These are phyloP conservation scores for Clonostachys solani DNA, from an alignment of 2,329 filamentous ascomycete genomes.

Conservation along the genomic window DNA sequence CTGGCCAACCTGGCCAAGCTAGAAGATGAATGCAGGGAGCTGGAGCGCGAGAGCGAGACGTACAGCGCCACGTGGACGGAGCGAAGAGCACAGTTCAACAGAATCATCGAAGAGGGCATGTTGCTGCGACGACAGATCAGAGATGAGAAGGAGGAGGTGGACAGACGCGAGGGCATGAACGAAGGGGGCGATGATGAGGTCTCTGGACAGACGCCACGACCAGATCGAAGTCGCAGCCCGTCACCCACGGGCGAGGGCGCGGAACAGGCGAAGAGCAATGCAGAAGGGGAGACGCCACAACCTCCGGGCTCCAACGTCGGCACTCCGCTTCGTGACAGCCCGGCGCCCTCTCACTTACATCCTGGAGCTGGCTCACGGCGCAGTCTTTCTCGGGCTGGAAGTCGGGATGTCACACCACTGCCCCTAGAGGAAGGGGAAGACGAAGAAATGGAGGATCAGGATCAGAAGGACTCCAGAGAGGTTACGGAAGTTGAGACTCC, in stretches of 20 bases:
- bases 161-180: constrained; percentile 78
- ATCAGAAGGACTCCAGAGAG: constrained; percentile 23
- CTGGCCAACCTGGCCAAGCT: constrained; percentile 73
- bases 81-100: constrained; percentile 78
- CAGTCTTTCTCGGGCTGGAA: constrained; percentile 19
- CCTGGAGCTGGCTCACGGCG: not conserved
- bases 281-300: constrained; percentile 12
- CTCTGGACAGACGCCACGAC: constrained; percentile 10
- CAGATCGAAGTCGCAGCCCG: constrained; percentile 14
- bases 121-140: constrained; percentile 79
- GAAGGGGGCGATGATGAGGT: constrained; percentile 44
- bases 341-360: not conserved
- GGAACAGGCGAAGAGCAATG: constrained; percentile 18
- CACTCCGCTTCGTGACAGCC: not conserved
- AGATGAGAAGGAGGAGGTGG: constrained; percentile 93
- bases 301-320: constrained; percentile 11
- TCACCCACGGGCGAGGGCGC: constrained; percentile 18
- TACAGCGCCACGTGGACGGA: constrained; percentile 83
- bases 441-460: constrained; percentile 53
- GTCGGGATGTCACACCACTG: constrained; percentile 5
- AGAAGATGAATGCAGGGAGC: constrained; percentile 80
- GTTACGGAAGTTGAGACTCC: constrained; percentile 32
- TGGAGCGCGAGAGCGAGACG: constrained; percentile 78
- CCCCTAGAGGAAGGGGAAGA: constrained; percentile 42
- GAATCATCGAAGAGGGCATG: constrained; percentile 89